phyloP scores from a whole-genome alignment of 2,329 filamentous ascomycete species.

The Fusarium paranaense region DNA sequence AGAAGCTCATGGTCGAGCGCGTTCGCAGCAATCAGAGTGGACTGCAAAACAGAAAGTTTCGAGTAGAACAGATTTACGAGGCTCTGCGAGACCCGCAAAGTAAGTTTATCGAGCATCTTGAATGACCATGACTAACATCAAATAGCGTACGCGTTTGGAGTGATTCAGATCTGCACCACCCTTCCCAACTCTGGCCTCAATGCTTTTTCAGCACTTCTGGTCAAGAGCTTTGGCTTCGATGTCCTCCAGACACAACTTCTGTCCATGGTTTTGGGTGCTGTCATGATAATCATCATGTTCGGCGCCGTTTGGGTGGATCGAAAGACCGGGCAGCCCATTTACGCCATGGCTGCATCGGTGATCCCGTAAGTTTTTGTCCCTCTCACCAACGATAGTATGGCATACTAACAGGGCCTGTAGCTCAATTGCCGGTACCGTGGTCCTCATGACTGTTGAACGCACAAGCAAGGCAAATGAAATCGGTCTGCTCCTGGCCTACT shows the following conservation, averaged over 20 bases:
- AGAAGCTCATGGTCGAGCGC: not conserved
- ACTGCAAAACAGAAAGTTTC: not conserved
- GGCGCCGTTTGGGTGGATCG: not conserved
- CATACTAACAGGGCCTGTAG: not conserved
- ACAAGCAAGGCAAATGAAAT: not conserved
- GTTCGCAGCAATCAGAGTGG: not conserved
- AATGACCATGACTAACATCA: not conserved
- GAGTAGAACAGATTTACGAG: not conserved
- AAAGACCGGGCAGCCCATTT: not conserved
- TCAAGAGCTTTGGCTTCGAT: not conserved
- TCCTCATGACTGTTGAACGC: not conserved
- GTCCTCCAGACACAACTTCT: not conserved
- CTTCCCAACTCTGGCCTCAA: not conserved
- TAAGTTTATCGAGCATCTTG: not conserved
- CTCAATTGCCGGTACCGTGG: not conserved
- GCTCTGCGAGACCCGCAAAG: not conserved
- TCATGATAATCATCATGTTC: not conserved
- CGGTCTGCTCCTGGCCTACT: not conserved
- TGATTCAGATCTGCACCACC: not conserved
- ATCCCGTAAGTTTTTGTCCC: not conserved
- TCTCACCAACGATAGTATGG: fast-evolving
- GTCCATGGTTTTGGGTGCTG: not conserved
- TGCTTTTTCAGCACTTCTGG: not conserved
- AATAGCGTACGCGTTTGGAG: not conserved
- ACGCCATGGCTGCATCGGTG: not conserved